Percentiles rank a stretch among this genome's conserved stretches.
phyloP scores from a whole-genome alignment of 768 basidiomycete species.

The Lactifluus hygrophoroides region DNA sequence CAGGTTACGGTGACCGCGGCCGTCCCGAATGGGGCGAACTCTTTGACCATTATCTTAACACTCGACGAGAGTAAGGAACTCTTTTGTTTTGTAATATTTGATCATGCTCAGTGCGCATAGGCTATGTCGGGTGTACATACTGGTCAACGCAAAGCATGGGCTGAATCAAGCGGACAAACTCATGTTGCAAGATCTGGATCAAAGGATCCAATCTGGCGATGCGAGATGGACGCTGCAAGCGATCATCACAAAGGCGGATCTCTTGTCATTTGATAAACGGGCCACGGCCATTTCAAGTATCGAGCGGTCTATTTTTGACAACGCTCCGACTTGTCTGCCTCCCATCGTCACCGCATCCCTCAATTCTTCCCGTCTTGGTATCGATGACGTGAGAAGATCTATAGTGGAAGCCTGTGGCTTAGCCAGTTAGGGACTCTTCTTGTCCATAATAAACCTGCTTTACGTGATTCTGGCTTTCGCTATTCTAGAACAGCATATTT shows the following conservation, averaged over 20 bases:
- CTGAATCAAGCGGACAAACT: constrained; percentile 45
- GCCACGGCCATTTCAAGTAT: constrained; percentile 34
- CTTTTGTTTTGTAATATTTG: not conserved
- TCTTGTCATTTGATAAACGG: constrained; percentile 29
- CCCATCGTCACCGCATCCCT: constrained; percentile 48
- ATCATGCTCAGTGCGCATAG: constrained; percentile 29
- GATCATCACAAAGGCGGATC: constrained; percentile 65
- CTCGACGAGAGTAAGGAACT: constrained; percentile 48
- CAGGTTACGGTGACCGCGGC: constrained; percentile 71
- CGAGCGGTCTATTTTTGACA: constrained; percentile 42
- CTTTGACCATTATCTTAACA: constrained; percentile 56
- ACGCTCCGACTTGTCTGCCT: constrained; percentile 52
- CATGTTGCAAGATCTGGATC: constrained; percentile 51
- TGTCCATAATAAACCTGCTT: no score
- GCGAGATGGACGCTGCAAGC: constrained; percentile 56
- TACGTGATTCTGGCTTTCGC: no score
- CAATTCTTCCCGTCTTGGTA: constrained; percentile 45
- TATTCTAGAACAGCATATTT: not conserved
- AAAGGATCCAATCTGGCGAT: constrained; percentile 29
- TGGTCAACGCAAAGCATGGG: constrained; percentile 61
- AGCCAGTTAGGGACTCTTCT: not conserved
- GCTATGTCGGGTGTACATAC: constrained; percentile 59
- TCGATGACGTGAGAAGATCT: constrained; percentile 47
- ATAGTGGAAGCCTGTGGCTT: constrained; percentile 53
- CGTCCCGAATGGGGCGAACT: constrained; percentile 66